Base-by-base conservation (phyloP, 139 green algal genomes). In the Pseudopediastrum boryanum region DNA sequence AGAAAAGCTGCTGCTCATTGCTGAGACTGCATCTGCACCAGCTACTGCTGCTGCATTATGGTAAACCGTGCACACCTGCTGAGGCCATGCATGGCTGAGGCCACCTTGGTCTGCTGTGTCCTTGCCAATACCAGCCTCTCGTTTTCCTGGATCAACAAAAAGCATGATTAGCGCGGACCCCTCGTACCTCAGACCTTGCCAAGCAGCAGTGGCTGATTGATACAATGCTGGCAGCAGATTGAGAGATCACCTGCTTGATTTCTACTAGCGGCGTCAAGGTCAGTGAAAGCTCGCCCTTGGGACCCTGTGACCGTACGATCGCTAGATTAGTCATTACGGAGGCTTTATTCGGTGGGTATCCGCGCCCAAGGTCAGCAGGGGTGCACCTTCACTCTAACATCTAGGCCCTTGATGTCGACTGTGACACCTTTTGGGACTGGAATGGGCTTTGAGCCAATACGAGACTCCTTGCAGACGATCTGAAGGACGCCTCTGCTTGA, bases 401-500 rank as follows among this genome's bases (percentile, higher is more conserved):
- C 61, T 39, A 89, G 75, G 35, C 88, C 91, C 41, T 94, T 77
- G 39, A 98, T 61, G 31, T 84, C 94, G 16, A 98, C 80, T 12
- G 83, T 90, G 25, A 98, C 95, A 46, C 88, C 88, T 21, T 90
- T 90, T 1, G 95, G 95, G 13, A 99, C 77, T 0, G 74, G 16
- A 0, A 98, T 85, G 9, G 94, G 92, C 62, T 84, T 79, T 78
- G 93, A 94, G 9, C 95, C 95, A 85, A 99, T 98, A 38, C 95
- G 91, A 16, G 90, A 96, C 84, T 97, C 91, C 64, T 96, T 94
- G 54, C 65, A 76, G 16, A 81, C 39, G 16, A 90, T 78, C 68
- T 80, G 43, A 9, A 87, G 62, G 23, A 41, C 68, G 59, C 62
- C 61, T 36, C 70, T 75, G 68, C 78, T 81, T 21, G 16, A 35